Evolutionary conservation across 1,139 yeast genomes (phyloP), one percentile per base, ranked within the genome.

Genomic region (Debaryomycetaceae sp.): DNA sequence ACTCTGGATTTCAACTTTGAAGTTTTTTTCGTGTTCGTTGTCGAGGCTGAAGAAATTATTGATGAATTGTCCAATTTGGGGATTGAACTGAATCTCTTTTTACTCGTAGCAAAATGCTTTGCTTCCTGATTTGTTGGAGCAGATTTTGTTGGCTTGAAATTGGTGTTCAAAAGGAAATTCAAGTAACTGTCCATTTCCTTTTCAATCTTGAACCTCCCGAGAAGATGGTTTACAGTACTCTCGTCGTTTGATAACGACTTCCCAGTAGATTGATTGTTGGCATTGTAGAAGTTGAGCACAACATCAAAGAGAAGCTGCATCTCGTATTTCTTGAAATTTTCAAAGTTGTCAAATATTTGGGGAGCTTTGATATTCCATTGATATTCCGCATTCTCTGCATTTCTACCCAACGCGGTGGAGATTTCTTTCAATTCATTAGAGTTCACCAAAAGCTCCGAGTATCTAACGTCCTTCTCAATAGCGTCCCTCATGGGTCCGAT

Each of bases 291-390:
- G 48, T 81, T 77, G 42, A 87, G 70, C 44, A 89, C 70, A 18
- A 80, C 70, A 49, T 86, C 86, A 55, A 87, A 84, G 40, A 88
- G 61, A 53, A 82, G 68, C 40, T 77, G 75, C 45, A 86, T 72
- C 56, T 95, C 82, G 45, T 70, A 69, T 43, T 70, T 75, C 58
- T 91, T 96, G 50, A 83, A 81, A 46, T 71, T 72, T 60, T 88
- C 95, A 59, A 89, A 82, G 51, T 79, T 79, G 51, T 83, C 86
- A 56, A 87, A 83, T 31, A 84, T 78, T 47, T 74, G 80, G 1
- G 96, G 94, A 1, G 95, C 92, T 57, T 83, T 82, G 42, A 77
- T 70, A 47, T 81, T 83, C 95, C 96, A 89, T 48, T 65, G 65
- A 41, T 68, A 63, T 44, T 71, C 76, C 28, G 73, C 67, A 46